Evolutionary conservation across 805 yeast genomes (phyloP), one percentile per base, ranked within the genome.

Genomic region (Deakozyma indianensis): DNA sequence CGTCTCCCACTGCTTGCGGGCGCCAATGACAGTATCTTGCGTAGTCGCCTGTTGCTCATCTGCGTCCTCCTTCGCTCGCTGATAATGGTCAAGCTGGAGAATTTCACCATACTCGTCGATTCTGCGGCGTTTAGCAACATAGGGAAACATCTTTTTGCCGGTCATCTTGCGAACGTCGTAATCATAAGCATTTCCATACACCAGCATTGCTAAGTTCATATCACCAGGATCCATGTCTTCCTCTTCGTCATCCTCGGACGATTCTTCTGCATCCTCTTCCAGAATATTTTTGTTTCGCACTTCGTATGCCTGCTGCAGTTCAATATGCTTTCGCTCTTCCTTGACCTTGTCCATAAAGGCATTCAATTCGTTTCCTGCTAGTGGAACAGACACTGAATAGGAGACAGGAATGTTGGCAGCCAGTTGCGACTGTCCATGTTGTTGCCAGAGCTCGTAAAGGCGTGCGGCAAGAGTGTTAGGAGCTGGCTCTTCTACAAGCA

Each of bases 81-180:
- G 43, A 22, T 48, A 47, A 23, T 49, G 51, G 22, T 76, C 74
- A 40, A 72, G 71, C 50, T 80, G 78, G 20, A 88, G 78, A 1
- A 79, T 63, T 46, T 77, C 80, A 24, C 99, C 99, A 60, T 90
- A 92, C 52, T 90, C 96, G 57, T 92, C 97, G 42, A 71, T 65
- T 51, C 82, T 76, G 22, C 73, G 65, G 53, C 75, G 74, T 42
- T 69, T 72, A 1, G 74, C 71, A 32, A 75, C 65, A 53, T 67
- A 82, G 11, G 95, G 97, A 56, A 90, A 92, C 83, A 83, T 80
- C 41, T 61, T 57, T 48, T 11, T 53, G 52, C 23, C 42, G 73
- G 60, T 68, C 74, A 55, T 60, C 63, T 29, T 54, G 3, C 73
- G 66, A 40, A 79, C 73, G 55, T 80, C 84, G 45, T 62, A 67